Percentiles rank a stretch among this genome's conserved stretches.
These are phyloP conservation scores for Pleurotus citrinopileatus DNA, from an alignment of 768 basidiomycete species.

Conservation along the genomic window DNA sequence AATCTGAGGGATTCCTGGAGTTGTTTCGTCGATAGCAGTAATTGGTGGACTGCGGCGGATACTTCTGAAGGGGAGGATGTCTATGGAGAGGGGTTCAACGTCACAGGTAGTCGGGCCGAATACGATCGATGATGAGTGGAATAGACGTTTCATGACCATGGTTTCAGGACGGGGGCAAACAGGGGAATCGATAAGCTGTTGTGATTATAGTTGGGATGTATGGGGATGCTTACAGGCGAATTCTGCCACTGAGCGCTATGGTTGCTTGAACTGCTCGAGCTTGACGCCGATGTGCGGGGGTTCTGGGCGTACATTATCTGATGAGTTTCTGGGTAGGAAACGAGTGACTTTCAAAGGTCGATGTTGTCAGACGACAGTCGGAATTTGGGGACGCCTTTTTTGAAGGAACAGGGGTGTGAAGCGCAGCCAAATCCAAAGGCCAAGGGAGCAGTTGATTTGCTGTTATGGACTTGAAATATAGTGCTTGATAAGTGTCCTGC, in stretches of 20 bases:
- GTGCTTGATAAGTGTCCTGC: not conserved
- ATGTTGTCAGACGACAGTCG: not conserved
- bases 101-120: not conserved
- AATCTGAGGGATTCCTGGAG: constrained; percentile 70
- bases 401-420: not conserved
- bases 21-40: constrained; percentile 80
- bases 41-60: constrained; percentile 54
- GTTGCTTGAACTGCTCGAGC: constrained; percentile 10
- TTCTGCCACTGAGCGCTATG: constrained; percentile 9
- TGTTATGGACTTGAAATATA: not conserved
- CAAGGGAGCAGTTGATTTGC: not conserved
- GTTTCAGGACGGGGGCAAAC: not conserved
- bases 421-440: not conserved
- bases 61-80: constrained; percentile 38
- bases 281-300: constrained; percentile 6
- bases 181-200: not conserved
- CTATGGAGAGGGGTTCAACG: not conserved
- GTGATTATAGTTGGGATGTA: too few relatives aligned
- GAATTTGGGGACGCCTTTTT: not conserved
- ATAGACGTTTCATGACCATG: not conserved
- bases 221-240: not conserved
- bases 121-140: too few relatives aligned
- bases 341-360: not conserved
- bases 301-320: constrained; percentile 7
- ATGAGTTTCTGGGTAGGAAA: not conserved